Evolutionary conservation across 2,329 filamentous ascomycete species (phyloP), one percentile per base, ranked within the genome.

Genomic region (Clarireedia sp.): DNA sequence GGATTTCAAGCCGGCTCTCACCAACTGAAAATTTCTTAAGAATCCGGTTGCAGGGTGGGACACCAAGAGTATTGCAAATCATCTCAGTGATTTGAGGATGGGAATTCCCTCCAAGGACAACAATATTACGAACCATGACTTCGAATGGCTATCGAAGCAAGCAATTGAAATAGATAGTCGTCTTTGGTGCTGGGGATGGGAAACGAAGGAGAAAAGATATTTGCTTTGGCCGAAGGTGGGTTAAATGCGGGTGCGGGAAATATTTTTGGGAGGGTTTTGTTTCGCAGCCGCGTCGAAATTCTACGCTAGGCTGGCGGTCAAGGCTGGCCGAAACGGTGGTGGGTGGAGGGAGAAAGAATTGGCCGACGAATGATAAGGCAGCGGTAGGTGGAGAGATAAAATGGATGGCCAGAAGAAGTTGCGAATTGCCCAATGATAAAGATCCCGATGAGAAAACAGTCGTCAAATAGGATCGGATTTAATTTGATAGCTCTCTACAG

Each of bases 1-100:
- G 82, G 68, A 99, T 95, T 73, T 97, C 94, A 60, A 95, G 92
- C 54, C 92, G 85, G 63, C 89, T 95, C 76, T 97, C 94, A 63
- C 94, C 94, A 51, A 94, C 90, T 33, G 90, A 89, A 76, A 99
- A 99, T 75, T 96, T 96, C 69, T 79, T 82, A 49, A 97, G 83
- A 59, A 91, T 83, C 64, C 92, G 87, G 68, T 90, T 86, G 64
- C 90, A 89, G 19, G 83, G 78, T n/a, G 90, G 86, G 54, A 99
- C 84, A 64, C 91, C 89, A 58, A 99, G 85, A 64, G 90, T 86
- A 66, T 87, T 87, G 79, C 89, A 95, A 69, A 99, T 89, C 59
- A 80, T 87, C 66, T 95, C 86, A 62, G 89, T 88, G 63, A 97
- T 82, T 68, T 87, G 78, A 19, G 91, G 91, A 75, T 97, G 92